Conservation (phyloP, 306 rosid genomes). For the Potentilla sterilis region DNA sequence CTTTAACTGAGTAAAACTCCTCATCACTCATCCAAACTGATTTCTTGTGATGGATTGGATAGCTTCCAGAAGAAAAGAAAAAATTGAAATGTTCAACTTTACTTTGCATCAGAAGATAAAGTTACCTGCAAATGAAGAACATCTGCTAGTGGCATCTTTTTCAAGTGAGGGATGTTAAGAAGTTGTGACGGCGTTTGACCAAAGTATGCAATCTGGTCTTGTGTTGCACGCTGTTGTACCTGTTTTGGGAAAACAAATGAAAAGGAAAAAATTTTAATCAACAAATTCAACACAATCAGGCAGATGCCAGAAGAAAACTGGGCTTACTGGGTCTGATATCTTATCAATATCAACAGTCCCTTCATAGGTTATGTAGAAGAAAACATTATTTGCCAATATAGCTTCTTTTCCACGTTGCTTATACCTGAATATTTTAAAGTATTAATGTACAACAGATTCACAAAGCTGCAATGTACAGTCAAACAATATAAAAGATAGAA, state of each 20-base stretch:
- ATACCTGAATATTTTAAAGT: conserved; percentile 57
- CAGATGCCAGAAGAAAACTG: conserved; percentile 27
- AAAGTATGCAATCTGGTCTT: conserved; percentile 98
- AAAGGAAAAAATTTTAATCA: conserved; percentile 7
- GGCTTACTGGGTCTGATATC: conserved; percentile 83
- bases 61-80: background rate
- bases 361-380: conserved; percentile 91
- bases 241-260: conserved; percentile 36
- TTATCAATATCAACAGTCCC: conserved; percentile 96
- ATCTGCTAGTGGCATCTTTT: conserved; percentile 70
- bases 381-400: conserved; percentile 79
- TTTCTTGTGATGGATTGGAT: background rate
- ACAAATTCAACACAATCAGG: conserved; percentile 8
- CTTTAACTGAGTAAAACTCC: background rate
- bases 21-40: background rate
- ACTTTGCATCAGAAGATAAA: background rate
- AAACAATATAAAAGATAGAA: conserved; percentile 22
- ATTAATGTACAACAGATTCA: conserved; percentile 3
- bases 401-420: conserved; percentile 97
- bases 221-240: conserved; percentile 86
- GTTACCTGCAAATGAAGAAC: conserved; percentile 94
- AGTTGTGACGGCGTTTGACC: conserved; percentile 99
- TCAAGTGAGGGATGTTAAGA: conserved; percentile 78
- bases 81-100: background rate
- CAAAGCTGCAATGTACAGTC: conserved; percentile 27